Percentiles rank a stretch among this genome's conserved stretches.
These are phyloP conservation scores for Blastobotrys elegans DNA, from an alignment of 1,139 yeast genomes.

Conservation along the genomic window DNA sequence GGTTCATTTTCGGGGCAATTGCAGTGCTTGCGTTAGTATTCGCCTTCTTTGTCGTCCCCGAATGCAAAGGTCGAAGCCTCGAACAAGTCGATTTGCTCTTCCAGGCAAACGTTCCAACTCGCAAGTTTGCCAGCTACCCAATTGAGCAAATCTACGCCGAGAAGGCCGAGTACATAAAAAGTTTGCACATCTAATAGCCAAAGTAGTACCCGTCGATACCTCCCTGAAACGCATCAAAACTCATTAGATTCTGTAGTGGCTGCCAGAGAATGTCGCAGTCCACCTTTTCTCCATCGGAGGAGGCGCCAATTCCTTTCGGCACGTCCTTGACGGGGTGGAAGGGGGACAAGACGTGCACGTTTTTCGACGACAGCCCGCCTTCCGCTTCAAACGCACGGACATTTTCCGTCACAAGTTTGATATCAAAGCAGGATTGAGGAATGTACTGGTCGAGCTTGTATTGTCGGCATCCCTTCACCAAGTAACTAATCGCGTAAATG, in stretches of 20 bases:
- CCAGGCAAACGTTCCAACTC: conserved; percentile 10
- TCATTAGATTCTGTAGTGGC: neutral
- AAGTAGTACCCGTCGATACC: neutral
- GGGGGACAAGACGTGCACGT: neutral
- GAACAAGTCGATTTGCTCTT: conserved; percentile 46
- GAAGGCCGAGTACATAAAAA: too few species aligned
- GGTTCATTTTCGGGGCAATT: conserved; percentile 11
- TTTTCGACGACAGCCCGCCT: neutral
- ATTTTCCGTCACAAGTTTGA: neutral
- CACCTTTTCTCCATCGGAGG: neutral
- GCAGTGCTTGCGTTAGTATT: conserved; percentile 26
- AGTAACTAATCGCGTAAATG: neutral
- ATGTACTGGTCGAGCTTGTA: conserved; percentile 3
- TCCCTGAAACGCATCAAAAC: neutral
- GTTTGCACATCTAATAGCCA: neutral
- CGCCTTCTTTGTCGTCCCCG: conserved; percentile 44
- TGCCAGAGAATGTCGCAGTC: neutral
- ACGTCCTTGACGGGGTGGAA: neutral
- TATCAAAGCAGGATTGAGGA: neutral
- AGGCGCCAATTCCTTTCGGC: neutral
- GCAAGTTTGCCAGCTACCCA: neutral
- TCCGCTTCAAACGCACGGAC: neutral
- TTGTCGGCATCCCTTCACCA: conserved; percentile 3
- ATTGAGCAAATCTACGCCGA: neutral
- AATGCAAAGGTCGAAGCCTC: conserved; percentile 38